Base-by-base conservation (phyloP, 352 stramenopile genomes). In the Globisporangium echinulatum region DNA sequence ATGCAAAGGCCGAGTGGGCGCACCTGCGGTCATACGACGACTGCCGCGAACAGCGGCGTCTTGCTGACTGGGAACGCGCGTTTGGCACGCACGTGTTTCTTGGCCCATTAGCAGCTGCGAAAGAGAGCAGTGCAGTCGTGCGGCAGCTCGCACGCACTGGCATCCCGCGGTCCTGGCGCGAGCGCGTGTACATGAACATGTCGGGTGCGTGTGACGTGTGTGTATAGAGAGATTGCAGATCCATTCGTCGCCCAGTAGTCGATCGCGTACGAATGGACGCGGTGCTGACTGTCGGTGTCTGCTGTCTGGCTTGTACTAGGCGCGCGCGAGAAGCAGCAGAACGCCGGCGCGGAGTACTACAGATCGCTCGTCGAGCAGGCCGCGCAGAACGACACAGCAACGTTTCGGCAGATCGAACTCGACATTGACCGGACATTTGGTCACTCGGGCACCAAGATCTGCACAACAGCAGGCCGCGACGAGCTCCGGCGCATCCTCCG, bases 351-450 rank as follows among this genome's bases (percentile, higher is more conserved):
- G 4, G 62, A 77, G 5, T 88, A 88, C 56, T 92, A 91, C 52
- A 25, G 52, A 2, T 54, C 61, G 54, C 69, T 92, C 4, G 68
- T 87, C 2, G 65, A 71, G 40, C 63, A 83, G 64, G 66, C 72
- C 0, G 66, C 77, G 25, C 57, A 59, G 15, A 52, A 63, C 42
- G 83, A 92, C n/a, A 80, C 77, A 7, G 55, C 72, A 7, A 63
- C 79, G 11, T 93, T 93, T 50, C 75, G 80, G 2, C 86, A 95
- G 58, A 95, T 95, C 61, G 84, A 95, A 36, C 68, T 95, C 17
- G 86, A 95, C 58, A 92, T 92, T 64, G 80, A 91, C 61, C 80
- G 86, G 13, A 95, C 86, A 13, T 95, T 95, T 68, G 82, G 84
- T 2, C 76, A 90, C 52, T 90, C 82, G 0, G 69, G 68, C 25